Evolutionary conservation across 345 rosid species (phyloP).

Genomic region (Hevea brasiliensis): DNA sequence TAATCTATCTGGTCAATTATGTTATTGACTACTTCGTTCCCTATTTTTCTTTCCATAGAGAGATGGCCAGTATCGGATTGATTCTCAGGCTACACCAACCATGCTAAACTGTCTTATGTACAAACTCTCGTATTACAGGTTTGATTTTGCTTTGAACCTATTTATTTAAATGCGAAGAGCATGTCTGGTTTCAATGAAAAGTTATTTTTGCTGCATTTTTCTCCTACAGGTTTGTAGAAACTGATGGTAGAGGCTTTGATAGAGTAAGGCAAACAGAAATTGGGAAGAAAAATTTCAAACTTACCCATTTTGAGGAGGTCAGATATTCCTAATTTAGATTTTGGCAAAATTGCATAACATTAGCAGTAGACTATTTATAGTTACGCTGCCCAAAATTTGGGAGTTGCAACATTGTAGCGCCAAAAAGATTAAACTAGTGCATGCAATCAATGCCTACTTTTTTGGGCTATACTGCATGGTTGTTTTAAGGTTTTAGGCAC

Average conservation of each 20-base stretch:
- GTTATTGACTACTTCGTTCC: background rate
- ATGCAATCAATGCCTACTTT: background rate
- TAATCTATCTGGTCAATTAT: constrained; percentile 8
- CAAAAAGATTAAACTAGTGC: background rate
- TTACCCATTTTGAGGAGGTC: constrained; percentile 96
- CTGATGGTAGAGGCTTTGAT: constrained; percentile 89
- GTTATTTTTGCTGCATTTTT: background rate
- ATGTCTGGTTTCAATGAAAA: background rate
- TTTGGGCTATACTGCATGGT: background rate
- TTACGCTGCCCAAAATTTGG: background rate
- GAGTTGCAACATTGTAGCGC: background rate
- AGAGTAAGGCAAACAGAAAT: constrained; percentile 92
- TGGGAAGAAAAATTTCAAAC: constrained; percentile 91
- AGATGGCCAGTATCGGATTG: constrained; percentile 95
- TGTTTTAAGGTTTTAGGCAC: background rate
- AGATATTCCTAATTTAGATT: constrained; percentile 20
- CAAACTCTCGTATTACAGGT: constrained; percentile 98
- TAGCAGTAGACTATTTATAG: no score
- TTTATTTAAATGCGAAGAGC: background rate
- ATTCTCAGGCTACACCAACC: constrained; percentile 90
- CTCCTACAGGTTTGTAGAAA: constrained; percentile 85
- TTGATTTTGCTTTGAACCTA: constrained; percentile 15
- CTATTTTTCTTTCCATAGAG: constrained; percentile 47
- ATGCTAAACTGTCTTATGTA: constrained; percentile 96
- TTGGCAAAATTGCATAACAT: background rate